Base-by-base conservation (phyloP, 2,329 filamentous ascomycete species). In the Xylariaceae sp. region DNA sequence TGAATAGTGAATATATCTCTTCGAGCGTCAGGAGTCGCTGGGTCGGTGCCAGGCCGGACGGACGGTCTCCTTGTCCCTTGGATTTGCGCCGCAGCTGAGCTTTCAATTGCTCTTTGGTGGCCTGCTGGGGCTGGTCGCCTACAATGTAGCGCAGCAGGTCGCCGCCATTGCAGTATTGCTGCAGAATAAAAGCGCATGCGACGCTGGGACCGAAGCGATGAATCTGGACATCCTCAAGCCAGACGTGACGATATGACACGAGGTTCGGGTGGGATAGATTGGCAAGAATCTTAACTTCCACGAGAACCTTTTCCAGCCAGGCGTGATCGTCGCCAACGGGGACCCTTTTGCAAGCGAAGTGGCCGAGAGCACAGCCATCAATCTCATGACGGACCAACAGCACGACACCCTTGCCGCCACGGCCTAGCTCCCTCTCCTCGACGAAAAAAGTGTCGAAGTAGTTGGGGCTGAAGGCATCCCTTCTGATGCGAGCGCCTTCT, bases 291-390 rank as follows among this genome's bases (percentile, higher is more conserved):
- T 96, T 91, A 2, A 99, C 95, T 70, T 99, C 94, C 42, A 94
- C 81, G 47, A 99, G 76, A 2, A 97, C 81, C 71, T 97, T 97
- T 70, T 96, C 90, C 13, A 99, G 76, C 95, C 94, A 97, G 55
- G 86, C 84, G 64, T 97, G 93, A 63, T 97, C 90, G 65, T 99
- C 88, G 13, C 94, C 89, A 3, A 99, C 94, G 0, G 94, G 95
- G 0, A 99, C 92, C 42, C 95, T 84, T 72, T 99, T 99, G 77
- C 94, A 99, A 12, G 94, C 94, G 70, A 96, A 99, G 58, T 94
- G 82, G 1, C 94, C 94, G 1, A 99, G 77, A 31, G 86, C 82
- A 42, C 96, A 93, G 18, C 90, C 87, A 68, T 97, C 94, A 52
- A 99, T 83, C 60, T 96, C 81, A 71, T 99, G 94, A 54, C 89